Conservation (phyloP, 805 yeast genomes). For the Pichia scutulata region DNA sequence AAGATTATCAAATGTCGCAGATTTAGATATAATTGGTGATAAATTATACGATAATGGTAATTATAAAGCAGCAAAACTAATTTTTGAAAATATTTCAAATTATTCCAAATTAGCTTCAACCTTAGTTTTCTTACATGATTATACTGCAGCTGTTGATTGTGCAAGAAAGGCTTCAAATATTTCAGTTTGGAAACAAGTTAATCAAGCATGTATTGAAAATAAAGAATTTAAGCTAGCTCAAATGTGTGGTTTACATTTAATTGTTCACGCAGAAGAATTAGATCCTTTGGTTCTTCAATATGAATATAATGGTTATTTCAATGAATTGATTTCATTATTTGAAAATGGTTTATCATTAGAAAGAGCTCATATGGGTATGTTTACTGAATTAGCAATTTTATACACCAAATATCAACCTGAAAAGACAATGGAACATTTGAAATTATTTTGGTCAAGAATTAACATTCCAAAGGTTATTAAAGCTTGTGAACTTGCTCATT, state of each 20-base stretch:
- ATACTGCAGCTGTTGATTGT: constrained; percentile 96
- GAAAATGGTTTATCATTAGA: constrained; percentile 95
- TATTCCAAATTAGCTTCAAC: constrained; percentile 97
- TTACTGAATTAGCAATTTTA: constrained; percentile 87
- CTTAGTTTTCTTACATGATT: constrained; percentile 82
- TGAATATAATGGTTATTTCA: constrained; percentile 85
- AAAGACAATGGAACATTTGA: constrained; percentile 91
- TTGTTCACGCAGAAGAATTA: constrained; percentile 95
- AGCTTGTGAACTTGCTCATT: constrained; percentile 87
- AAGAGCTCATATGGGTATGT: constrained; percentile 99
- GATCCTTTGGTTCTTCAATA: constrained; percentile 82
- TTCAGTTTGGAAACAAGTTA: constrained; percentile 95
- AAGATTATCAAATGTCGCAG: constrained; percentile 86
- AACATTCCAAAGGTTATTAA: constrained; percentile 95
- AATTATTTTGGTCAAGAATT: constrained; percentile 95
- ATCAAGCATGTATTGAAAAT: constrained; percentile 91
- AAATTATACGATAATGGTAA: constrained; percentile 71
- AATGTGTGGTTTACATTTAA: constrained; percentile 95
- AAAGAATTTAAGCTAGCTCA: constrained; percentile 95
- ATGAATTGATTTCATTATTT: constrained; percentile 82
- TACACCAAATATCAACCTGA: constrained; percentile 88
- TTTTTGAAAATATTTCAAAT: constrained; percentile 80
- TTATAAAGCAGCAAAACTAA: constrained; percentile 87
- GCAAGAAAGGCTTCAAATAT: constrained; percentile 96
- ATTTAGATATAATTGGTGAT: constrained; percentile 88